Evolutionary conservation across 1,284 basidiomycete genomes (phyloP), one percentile per base, ranked within the genome.

Genomic region (Malassezia dermatis): DNA sequence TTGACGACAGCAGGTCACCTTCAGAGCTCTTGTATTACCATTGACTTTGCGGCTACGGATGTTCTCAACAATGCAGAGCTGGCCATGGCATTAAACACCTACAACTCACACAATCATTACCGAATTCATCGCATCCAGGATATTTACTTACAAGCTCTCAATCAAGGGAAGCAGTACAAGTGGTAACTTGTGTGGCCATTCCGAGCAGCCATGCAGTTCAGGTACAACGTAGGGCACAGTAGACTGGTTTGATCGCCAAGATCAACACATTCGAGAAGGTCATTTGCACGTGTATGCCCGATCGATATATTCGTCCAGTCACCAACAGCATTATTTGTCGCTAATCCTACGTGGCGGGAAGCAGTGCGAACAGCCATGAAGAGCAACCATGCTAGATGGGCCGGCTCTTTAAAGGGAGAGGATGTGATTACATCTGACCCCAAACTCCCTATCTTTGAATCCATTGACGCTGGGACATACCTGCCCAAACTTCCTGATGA

Each of bases 61-160:
- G 43, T 53, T 13, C 44, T 11, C 2, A 31, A 32, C 3, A 15
- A 40, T 17, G n/a, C 35, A 6, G 43, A 46, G 17, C 24, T 53
- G 19, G 51, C 51, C 0, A 28, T 47, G 37, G 51, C 51, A n/a
- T 24, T 53, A 4, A 31, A 53, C 21, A 30, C 51, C n/a, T 53
- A 39, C 44, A 35, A 46, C 23, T 47, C 37, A 17, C 51, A 46
- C 26, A 19, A 41, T 26, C 43, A 46, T 12, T 53, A 31, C 28
- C 51, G 44, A 4, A 41, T 39, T n/a, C 24, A 41, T n/a, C 43
- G 51, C 6, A 32, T 53, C 8, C 43, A 53, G 23, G 43, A 53
- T 8, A 23, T 53, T 1, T 47, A 47, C 15, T 15, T 30, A 26
- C 43, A 34, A 17, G 44, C 32, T 12, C 23, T 47, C 4, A 4